Conservation (phyloP, 208 protist species). For the Crithidia sp. region DNA sequence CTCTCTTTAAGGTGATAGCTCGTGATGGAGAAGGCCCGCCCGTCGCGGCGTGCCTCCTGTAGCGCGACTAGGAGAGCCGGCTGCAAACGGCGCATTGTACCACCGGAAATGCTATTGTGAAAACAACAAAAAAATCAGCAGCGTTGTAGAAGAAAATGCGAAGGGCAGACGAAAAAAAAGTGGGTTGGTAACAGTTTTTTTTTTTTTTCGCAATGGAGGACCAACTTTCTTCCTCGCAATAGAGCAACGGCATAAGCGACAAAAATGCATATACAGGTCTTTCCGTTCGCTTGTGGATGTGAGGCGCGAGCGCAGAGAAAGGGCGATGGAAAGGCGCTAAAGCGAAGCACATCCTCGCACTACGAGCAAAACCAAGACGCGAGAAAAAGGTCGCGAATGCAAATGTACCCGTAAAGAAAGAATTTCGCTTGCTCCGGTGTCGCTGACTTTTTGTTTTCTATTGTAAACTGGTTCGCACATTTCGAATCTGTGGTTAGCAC, state of each 20-base stretch:
- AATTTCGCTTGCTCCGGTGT: neutral
- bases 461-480: neutral
- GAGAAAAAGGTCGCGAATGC: no score
- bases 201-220: no score
- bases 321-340: no score
- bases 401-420: no score
- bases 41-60: neutral
- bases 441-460: neutral
- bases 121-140: neutral
- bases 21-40: neutral
- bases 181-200: no score
- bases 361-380: no score
- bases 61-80: neutral
- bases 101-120: neutral
- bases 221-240: no score
- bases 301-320: no score
- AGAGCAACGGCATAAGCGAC: no score
- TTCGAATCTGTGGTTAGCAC: conserved; percentile 10
- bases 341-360: no score
- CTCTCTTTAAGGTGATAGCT: neutral
- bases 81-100: neutral
- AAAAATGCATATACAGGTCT: no score
- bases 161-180: neutral
- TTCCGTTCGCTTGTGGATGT: no score
- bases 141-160: neutral